A percentile compares a stretch with the other conserved stretches of the same genome.
Conservation (phyloP, 306 rosid genomes). For the Fagus crenata region DNA sequence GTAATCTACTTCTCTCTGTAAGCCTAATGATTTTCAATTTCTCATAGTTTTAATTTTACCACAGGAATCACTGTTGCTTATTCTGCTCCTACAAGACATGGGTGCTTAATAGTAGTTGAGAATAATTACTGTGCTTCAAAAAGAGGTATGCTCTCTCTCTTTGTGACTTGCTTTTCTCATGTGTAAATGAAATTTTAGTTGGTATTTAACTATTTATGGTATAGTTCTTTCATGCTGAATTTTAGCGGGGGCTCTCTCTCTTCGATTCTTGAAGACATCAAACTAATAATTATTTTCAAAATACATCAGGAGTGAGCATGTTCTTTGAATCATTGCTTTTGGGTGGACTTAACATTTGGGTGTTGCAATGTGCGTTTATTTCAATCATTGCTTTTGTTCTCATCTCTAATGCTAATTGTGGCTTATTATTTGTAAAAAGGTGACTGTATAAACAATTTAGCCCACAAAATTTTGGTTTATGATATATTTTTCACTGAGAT, state of each 20-base stretch:
- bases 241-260: background rate
- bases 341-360: background rate
- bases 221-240: background rate
- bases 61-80: slow-evolving; percentile 80
- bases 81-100: slow-evolving; percentile 84
- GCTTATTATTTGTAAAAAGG: background rate
- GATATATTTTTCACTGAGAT: background rate
- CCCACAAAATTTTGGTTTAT: background rate
- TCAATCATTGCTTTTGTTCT: background rate
- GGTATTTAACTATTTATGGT: background rate
- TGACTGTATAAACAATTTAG: background rate
- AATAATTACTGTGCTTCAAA: slow-evolving; percentile 90
- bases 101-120: slow-evolving; percentile 89
- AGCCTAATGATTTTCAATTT: slow-evolving; percentile 27
- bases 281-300: background rate
- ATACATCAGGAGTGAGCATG: background rate
- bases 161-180: background rate
- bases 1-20: slow-evolving; percentile 12
- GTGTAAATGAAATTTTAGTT: background rate
- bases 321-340: background rate
- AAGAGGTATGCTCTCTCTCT: slow-evolving; percentile 58
- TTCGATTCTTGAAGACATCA: background rate
- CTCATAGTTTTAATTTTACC: slow-evolving; percentile 26
- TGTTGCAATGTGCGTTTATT: background rate
- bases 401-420: background rate